Conservation (phyloP, 2,329 filamentous ascomycete genomes). For the Fusarium paranaense region DNA sequence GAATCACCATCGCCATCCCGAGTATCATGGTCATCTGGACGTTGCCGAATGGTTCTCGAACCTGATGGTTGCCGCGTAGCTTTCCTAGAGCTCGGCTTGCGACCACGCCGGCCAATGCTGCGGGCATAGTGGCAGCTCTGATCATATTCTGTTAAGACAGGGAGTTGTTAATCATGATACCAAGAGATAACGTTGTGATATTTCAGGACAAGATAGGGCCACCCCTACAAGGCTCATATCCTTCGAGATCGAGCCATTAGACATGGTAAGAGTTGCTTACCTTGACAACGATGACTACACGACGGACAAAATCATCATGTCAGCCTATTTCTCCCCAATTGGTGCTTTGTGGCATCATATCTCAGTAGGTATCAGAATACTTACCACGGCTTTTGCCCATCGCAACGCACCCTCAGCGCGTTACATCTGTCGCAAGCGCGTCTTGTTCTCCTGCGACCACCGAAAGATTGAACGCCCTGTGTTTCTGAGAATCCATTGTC, state of each 20-base stretch:
- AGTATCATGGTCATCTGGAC: background rate
- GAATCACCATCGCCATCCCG: background rate
- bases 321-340: background rate
- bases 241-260: background rate
- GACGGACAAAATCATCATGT: background rate
- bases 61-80: slow-evolving; percentile 26
- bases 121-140: slow-evolving; percentile 53
- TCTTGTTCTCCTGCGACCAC: background rate
- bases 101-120: slow-evolving; percentile 52
- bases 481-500: background rate
- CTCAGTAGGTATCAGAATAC: slow-evolving; percentile 40
- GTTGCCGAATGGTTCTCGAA: background rate
- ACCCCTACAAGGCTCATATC: background rate
- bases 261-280: background rate
- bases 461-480: background rate
- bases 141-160: slow-evolving; percentile 48
- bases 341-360: background rate
- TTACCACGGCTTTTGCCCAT: slow-evolving; percentile 55
- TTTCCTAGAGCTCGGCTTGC: slow-evolving; percentile 45
- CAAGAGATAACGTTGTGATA: background rate
- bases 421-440: slow-evolving; percentile 51
- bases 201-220: background rate
- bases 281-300: background rate
- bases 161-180: background rate
- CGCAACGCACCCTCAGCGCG: slow-evolving; percentile 55